Base-by-base conservation (phyloP, 2,329 filamentous ascomycete genomes). In the Aspergillus ochraceus region DNA sequence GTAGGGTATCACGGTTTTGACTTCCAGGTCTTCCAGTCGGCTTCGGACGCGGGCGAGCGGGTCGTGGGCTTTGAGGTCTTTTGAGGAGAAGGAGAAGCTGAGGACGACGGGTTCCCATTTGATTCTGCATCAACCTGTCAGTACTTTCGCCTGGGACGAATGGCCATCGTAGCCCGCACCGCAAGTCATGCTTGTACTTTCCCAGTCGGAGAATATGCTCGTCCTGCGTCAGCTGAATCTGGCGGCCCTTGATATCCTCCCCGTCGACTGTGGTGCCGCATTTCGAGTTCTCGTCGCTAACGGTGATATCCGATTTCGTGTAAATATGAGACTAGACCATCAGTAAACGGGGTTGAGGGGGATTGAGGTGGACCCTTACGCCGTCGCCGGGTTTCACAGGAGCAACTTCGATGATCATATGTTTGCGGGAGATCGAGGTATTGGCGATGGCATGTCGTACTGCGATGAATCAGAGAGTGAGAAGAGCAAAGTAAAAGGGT, bases 361-460 rank as follows among this genome's bases (percentile, higher is more conserved):
- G 49, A 36, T 26, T 10, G 4, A 58, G 66, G 1, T 51, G 11
- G 2, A 19, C 49, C 71, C 84, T 61, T 81, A 90, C 88, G 56
- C 87, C 90, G 70, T 91, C 86, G 52, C 86, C 88, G 14, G 87
- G 78, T 46, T 81, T 77, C 42, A 94, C 88, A 0, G 78, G 68
- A 51, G 84, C 86, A 6, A 98, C 86, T 47, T 87, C 83, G 54
- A 99, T 88, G 32, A 88, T 88, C 64, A 97, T 79, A 76, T 99
- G 95, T 70, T 95, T 91, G 58, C 94, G 85, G 32, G 95, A 99
- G 52, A 99, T 90, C 1, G 89, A 90, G 70, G 90, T 91, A 70
- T 95, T 85, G 6, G 88, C 85, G 66, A 97, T 90, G 24, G 85
- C 87, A 66, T 90, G 86, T 3, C 86, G 86, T 57, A 85, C 88